Percentiles rank a stretch among this genome's conserved stretches.
Conservation (phyloP, 768 basidiomycete species). For the Suillus americanus region DNA sequence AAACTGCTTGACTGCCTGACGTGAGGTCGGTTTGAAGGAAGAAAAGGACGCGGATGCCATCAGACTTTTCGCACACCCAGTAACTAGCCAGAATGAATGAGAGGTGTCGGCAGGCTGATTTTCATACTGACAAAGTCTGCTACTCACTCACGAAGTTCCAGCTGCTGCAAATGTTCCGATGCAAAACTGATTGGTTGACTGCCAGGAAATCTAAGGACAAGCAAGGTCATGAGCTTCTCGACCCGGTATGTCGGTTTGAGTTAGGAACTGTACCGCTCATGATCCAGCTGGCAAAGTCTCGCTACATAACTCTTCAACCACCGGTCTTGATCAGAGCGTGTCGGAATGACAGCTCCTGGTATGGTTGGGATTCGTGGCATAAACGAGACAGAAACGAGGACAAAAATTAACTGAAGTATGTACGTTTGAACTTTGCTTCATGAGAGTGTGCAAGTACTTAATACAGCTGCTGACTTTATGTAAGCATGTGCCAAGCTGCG, state of each 20-base stretch:
- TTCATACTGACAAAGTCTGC: background rate
- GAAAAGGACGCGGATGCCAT: constrained; percentile 89
- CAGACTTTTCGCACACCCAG: constrained; percentile 99
- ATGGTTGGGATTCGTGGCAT: constrained; percentile 70
- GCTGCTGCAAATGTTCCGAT: constrained; percentile 60
- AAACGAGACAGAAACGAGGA: background rate
- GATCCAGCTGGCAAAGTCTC: constrained; percentile 60
- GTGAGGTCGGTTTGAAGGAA: constrained; percentile 63
- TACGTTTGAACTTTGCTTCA: background rate
- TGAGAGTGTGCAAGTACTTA: background rate
- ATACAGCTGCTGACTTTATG: constrained; percentile 6
- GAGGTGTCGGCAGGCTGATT: constrained; percentile 14
- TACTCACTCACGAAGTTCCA: constrained; percentile 80
- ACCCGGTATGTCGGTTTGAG: background rate
- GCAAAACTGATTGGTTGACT: constrained; percentile 95
- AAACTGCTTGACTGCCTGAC: constrained; percentile 58
- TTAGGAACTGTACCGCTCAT: constrained; percentile 51
- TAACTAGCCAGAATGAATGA: constrained; percentile 52
- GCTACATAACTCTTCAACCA: constrained; percentile 70
- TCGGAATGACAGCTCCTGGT: constrained; percentile 59
- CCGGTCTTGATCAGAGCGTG: constrained; percentile 56
- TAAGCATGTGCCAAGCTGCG: constrained; percentile 13
- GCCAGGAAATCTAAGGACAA: constrained; percentile 77
- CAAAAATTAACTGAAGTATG: background rate
- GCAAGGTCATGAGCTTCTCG: background rate